Conservation (phyloP, 352 stramenopile genomes). For the Phytophthora niederhauseri region DNA sequence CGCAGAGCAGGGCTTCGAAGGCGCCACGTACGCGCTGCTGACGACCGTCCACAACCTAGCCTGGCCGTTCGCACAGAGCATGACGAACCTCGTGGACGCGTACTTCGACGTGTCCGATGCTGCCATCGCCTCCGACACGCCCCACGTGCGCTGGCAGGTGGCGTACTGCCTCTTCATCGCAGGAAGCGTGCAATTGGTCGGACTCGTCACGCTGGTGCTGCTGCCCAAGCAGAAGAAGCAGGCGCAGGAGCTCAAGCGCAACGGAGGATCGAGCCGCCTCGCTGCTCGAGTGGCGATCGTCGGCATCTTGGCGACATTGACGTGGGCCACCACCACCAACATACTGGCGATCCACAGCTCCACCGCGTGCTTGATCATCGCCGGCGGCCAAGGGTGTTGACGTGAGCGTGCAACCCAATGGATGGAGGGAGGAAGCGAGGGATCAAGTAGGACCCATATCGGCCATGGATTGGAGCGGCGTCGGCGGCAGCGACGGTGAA, state of each 20-base stretch:
- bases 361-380: conserved; percentile 68
- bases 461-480: neutral
- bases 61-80: conserved; percentile 54
- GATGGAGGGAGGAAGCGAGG: conserved; percentile 3
- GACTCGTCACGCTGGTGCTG: conserved; percentile 53
- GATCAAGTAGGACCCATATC: conserved; percentile 6
- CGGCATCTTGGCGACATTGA: conserved; percentile 43
- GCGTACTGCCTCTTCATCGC: conserved; percentile 62
- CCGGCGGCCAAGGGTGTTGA: conserved; percentile 58
- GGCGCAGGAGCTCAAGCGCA: conserved; percentile 63
- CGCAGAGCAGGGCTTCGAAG: conserved; percentile 74
- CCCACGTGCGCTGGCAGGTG: conserved; percentile 64
- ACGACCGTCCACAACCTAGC: conserved; percentile 73
- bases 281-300: conserved; percentile 46
- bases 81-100: conserved; percentile 61
- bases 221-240: conserved; percentile 70
- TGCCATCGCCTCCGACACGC: conserved; percentile 64
- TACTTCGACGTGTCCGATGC: conserved; percentile 63
- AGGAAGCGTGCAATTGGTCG: conserved; percentile 48
- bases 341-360: conserved; percentile 66
- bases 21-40: conserved; percentile 64
- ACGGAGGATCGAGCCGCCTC: conserved; percentile 50
- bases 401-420: neutral
- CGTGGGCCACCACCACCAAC: conserved; percentile 64
- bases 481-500: neutral